Evolutionary conservation across 805 yeast genomes (phyloP).

Genomic region (Saccharomycopsis schoenii): DNA sequence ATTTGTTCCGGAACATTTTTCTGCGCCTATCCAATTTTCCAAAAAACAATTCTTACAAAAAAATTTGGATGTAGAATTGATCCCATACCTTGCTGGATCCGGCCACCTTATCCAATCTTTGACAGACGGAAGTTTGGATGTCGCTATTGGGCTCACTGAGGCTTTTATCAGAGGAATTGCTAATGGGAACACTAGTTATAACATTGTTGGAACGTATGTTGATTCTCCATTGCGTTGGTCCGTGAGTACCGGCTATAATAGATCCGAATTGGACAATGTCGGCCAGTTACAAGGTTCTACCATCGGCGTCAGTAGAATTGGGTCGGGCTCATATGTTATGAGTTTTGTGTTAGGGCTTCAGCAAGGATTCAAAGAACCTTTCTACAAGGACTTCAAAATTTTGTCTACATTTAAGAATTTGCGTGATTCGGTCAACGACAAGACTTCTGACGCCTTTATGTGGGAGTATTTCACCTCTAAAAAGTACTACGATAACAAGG

Average conservation of each 20-base stretch:
- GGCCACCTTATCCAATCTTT: constrained; percentile 77
- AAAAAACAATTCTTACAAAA: constrained; percentile 37
- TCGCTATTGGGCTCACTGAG: constrained; percentile 85
- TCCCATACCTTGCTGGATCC: constrained; percentile 77
- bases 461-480: constrained; percentile 93
- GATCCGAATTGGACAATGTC: constrained; percentile 44
- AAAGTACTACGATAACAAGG: constrained; percentile 69
- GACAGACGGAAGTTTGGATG: constrained; percentile 52
- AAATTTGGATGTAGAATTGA: constrained; percentile 46
- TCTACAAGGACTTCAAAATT: constrained; percentile 43
- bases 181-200: constrained; percentile 52
- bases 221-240: constrained; percentile 87
- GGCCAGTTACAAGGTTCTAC: constrained; percentile 47
- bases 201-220: constrained; percentile 74
- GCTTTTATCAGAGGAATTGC: constrained; percentile 81
- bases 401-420: constrained; percentile 63
- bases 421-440: constrained; percentile 67
- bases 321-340: constrained; percentile 90
- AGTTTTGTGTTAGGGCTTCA: constrained; percentile 70
- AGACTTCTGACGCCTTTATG: constrained; percentile 72
- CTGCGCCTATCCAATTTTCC: constrained; percentile 78
- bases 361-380: constrained; percentile 41
- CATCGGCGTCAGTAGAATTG: constrained; percentile 79
- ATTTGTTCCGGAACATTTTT: constrained; percentile 84
- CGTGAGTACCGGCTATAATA: constrained; percentile 60